Percentiles rank a stretch among this genome's conserved stretches.
Conservation (phyloP, 148 eudicot species). For the Amaranthus palmeri region DNA sequence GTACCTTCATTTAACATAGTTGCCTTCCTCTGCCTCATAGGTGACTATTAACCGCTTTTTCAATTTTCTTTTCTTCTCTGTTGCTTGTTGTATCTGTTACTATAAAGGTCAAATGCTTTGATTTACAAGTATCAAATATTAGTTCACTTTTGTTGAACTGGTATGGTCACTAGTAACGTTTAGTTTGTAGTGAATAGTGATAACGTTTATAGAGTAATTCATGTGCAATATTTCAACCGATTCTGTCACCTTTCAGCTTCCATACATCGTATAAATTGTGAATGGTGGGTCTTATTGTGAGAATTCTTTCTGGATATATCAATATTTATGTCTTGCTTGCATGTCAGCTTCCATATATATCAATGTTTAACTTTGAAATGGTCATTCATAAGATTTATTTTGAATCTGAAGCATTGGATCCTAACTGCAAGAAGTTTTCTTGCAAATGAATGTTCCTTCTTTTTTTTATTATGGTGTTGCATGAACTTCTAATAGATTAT, state of each 20-base stretch:
- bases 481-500: not conserved
- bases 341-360: too few relatives aligned
- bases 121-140: not conserved
- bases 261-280: not conserved
- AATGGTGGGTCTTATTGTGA: not conserved
- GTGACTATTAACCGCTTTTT: not conserved
- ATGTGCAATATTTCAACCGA: not conserved
- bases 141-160: not conserved
- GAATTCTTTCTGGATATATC: not conserved
- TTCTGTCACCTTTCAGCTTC: not conserved
- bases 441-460: not conserved
- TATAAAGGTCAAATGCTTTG: not conserved
- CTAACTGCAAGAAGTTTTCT: not conserved
- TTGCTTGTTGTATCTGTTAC: not conserved
- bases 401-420: not conserved
- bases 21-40: not conserved
- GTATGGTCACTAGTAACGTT: not conserved
- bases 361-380: too few relatives aligned
- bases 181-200: not conserved
- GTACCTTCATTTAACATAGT: not conserved
- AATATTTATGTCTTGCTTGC: not conserved
- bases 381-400: not conserved
- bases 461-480: not conserved
- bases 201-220: not conserved
- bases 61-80: not conserved